These are phyloP conservation scores for Linaria vulgaris DNA, from an alignment of 257 asterid species.

Conservation along the genomic window DNA sequence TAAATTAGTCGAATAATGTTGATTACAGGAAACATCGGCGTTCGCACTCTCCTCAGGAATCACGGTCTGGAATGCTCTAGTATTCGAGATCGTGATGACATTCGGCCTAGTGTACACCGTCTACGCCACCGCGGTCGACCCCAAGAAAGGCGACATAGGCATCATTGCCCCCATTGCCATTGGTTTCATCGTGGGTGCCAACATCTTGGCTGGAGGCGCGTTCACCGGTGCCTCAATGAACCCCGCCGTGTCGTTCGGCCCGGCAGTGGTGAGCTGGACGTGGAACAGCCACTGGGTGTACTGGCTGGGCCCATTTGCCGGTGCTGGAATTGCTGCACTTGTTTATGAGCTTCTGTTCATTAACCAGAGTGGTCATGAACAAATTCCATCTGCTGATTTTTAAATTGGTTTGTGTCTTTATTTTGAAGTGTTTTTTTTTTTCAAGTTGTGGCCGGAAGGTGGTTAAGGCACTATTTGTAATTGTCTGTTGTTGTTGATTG, in stretches of 20 bases:
- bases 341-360: slow-evolving; percentile 62
- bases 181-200: slow-evolving; percentile 86
- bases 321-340: slow-evolving; percentile 64
- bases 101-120: slow-evolving; percentile 85
- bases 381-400: slow-evolving; percentile 56
- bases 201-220: slow-evolving; percentile 84
- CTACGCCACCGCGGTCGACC: slow-evolving; percentile 80
- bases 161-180: slow-evolving; percentile 80
- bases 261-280: slow-evolving; percentile 83
- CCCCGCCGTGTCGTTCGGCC: slow-evolving; percentile 89
- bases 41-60: slow-evolving; percentile 70
- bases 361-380: slow-evolving; percentile 51
- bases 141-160: slow-evolving; percentile 76
- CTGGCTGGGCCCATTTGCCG: slow-evolving; percentile 78
- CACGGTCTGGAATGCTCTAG: slow-evolving; percentile 53
- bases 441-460: too few relatives aligned
- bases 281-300: slow-evolving; percentile 85
- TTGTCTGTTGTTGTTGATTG: too few relatives aligned
- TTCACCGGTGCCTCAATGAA: slow-evolving; percentile 87
- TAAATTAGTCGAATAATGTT: not conserved
- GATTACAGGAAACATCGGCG: slow-evolving; percentile 64
- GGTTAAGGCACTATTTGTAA: too few relatives aligned
- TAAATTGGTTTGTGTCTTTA: slow-evolving; percentile 6
- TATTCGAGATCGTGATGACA: slow-evolving; percentile 84
- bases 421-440: not conserved